A percentile compares a stretch with the other conserved stretches of the same genome.
phyloP scores from a whole-genome alignment of 2,329 filamentous ascomycete genomes.

The Cryoendolithus antarcticus region DNA sequence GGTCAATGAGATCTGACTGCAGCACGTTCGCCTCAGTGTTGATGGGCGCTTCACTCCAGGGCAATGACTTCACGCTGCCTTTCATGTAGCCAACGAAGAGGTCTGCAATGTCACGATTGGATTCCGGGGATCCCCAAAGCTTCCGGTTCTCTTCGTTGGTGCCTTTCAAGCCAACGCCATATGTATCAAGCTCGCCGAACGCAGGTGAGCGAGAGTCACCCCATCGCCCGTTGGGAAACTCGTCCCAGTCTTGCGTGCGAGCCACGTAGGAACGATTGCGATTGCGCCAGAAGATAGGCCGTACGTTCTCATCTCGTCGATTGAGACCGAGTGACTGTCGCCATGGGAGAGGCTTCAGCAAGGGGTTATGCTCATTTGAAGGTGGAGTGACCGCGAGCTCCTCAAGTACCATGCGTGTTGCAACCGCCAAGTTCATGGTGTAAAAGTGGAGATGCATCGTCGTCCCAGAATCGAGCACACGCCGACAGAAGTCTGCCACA shows the following conservation, averaged over 20 bases:
- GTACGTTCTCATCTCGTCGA: slow-evolving; percentile 84
- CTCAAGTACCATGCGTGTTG: slow-evolving; percentile 86
- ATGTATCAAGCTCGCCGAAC: slow-evolving; percentile 88
- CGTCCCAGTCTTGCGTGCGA: slow-evolving; percentile 96
- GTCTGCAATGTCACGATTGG: slow-evolving; percentile 65
- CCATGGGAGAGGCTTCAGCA: slow-evolving; percentile 75
- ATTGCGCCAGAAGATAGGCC: slow-evolving; percentile 98
- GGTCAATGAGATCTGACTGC: slow-evolving; percentile 59
- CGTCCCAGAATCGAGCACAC: slow-evolving; percentile 70
- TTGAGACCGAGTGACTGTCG: slow-evolving; percentile 84
- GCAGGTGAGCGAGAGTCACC: slow-evolving; percentile 92
- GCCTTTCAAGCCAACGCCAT: slow-evolving; percentile 85
- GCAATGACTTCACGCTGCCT: slow-evolving; percentile 67
- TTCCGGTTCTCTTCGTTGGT: slow-evolving; percentile 94
- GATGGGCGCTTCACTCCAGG: slow-evolving; percentile 88
- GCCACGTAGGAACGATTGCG: slow-evolving; percentile 90
- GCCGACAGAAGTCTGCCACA: slow-evolving; percentile 80
- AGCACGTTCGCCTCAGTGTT: slow-evolving; percentile 71
- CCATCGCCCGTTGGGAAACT: slow-evolving; percentile 98
- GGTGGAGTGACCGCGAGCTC: slow-evolving; percentile 77
- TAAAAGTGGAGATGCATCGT: slow-evolving; percentile 84
- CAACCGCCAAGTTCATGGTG: slow-evolving; percentile 96
- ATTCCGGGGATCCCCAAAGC: slow-evolving; percentile 79
- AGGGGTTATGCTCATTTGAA: slow-evolving; percentile 40
- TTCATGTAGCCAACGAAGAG: slow-evolving; percentile 79